These are phyloP conservation scores for Aspergillus caelatus DNA, from an alignment of 2,329 filamentous ascomycete species.

Conservation along the genomic window DNA sequence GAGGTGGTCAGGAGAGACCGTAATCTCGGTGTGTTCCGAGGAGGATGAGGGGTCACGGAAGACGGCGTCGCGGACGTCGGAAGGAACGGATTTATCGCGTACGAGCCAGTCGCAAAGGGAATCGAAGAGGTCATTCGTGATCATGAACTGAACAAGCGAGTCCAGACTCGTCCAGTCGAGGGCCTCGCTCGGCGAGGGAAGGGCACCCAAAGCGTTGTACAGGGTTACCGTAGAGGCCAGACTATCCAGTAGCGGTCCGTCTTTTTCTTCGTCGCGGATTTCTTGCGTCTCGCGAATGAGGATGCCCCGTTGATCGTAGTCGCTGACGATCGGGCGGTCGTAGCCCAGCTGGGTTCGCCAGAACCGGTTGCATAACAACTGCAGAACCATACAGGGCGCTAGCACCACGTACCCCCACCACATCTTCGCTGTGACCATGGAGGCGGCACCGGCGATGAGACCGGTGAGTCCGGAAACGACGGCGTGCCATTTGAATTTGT, in stretches of 20 bases:
- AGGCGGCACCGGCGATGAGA: constrained; percentile 53
- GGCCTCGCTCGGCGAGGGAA: constrained; percentile 2
- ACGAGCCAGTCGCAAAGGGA: constrained; percentile 30
- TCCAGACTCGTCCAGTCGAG: constrained; percentile 19
- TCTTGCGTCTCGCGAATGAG: constrained; percentile 2
- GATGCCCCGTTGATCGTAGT: background rate
- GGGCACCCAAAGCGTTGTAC: constrained; percentile 8
- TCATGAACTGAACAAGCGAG: constrained; percentile 28
- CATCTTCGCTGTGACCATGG: constrained; percentile 52
- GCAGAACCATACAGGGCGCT: constrained; percentile 53
- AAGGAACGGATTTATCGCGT: constrained; percentile 18
- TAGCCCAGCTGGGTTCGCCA: constrained; percentile 55
- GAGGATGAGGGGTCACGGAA: constrained; percentile 5
- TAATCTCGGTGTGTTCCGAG: constrained; percentile 1
- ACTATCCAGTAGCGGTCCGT: constrained; percentile 10
- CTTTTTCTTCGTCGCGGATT: constrained; percentile 10
- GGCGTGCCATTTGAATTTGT: constrained; percentile 50
- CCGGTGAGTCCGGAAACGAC: constrained; percentile 50
- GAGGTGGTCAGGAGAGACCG: background rate
- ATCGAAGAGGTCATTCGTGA: constrained; percentile 31
- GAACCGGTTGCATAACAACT: constrained; percentile 53
- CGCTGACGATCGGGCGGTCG: constrained; percentile 37
- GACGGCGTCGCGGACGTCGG: constrained; percentile 5
- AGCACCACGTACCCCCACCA: constrained; percentile 60
- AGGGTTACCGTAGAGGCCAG: constrained; percentile 12